A percentile compares a stretch with the other conserved stretches of the same genome.
phyloP scores from a whole-genome alignment of 2,329 filamentous ascomycete genomes.

The Myriangium duriaei region DNA sequence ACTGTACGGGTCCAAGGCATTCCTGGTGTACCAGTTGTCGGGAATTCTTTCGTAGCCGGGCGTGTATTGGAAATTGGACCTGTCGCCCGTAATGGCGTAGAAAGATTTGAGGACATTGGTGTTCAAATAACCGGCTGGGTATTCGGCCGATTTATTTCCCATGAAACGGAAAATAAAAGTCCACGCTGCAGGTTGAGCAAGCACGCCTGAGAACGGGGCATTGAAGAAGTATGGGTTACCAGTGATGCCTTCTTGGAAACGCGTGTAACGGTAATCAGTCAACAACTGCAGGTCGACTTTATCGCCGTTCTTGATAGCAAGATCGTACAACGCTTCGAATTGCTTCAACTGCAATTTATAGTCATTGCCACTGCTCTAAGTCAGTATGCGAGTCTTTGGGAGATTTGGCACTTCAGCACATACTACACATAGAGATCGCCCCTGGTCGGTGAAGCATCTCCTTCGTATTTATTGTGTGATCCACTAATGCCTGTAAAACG shows the following conservation, averaged over 20 bases:
- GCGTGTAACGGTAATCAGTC: constrained; percentile 17
- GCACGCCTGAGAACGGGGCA: constrained; percentile 13
- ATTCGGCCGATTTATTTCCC: constrained; percentile 27
- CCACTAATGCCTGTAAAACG: constrained; percentile 17
- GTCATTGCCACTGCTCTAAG: constrained; percentile 19
- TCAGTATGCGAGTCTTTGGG: too few species aligned
- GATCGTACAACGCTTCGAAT: constrained; percentile 19
- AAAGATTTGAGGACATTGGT: constrained; percentile 28
- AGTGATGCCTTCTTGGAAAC: constrained; percentile 19
- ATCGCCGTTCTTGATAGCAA: constrained; percentile 15
- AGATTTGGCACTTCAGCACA: too few species aligned
- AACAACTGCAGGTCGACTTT: constrained; percentile 23
- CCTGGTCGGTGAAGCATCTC: constrained; percentile 22
- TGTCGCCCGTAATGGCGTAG: constrained; percentile 24
- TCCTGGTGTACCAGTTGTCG: constrained; percentile 27
- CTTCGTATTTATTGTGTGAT: constrained; percentile 25
- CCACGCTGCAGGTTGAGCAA: constrained; percentile 17
- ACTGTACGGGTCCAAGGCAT: constrained; percentile 21
- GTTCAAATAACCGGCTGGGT: constrained; percentile 26
- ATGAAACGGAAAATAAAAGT: constrained; percentile 28
- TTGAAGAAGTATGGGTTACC: constrained; percentile 20
- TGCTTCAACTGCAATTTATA: constrained; percentile 16
- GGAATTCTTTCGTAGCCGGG: constrained; percentile 30
- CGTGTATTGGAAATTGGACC: constrained; percentile 21
- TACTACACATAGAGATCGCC: constrained; percentile 20